These are phyloP conservation scores for Backusella macrospora DNA, from an alignment of 192 early-diverging fungal species.

Conservation along the genomic window DNA sequence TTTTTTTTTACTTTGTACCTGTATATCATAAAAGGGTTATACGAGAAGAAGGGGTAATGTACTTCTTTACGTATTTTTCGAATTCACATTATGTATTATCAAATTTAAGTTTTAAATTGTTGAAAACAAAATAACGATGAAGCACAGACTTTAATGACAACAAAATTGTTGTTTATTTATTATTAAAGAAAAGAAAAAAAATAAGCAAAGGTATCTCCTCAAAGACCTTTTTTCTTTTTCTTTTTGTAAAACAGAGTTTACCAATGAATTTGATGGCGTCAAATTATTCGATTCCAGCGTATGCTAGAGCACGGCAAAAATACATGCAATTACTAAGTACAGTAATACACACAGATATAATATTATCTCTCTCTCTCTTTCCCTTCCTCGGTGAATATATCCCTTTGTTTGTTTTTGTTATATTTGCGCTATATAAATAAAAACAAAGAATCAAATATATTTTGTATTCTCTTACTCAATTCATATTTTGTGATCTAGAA, in stretches of 20 bases:
- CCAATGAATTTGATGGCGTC: conserved; percentile 2
- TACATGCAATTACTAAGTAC: conserved; percentile 1
- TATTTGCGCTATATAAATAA: background rate
- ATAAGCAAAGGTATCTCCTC: background rate
- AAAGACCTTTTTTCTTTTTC: too few species aligned
- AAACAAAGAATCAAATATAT: too few species aligned
- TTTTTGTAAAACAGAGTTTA: background rate
- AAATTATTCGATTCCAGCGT: background rate
- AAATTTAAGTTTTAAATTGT: too few species aligned
- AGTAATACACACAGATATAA: background rate
- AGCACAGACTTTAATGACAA: too few species aligned
- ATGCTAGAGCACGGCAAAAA: background rate
- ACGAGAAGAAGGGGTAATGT: background rate
- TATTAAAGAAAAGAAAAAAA: background rate
- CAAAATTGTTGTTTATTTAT: too few species aligned
- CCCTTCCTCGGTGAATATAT: background rate
- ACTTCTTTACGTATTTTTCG: too few species aligned
- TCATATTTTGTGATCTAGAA: background rate
- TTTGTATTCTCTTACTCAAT: background rate
- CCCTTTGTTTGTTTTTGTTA: conserved; percentile 3
- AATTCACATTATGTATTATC: too few species aligned
- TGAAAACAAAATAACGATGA: too few species aligned
- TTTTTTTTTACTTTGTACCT: background rate
- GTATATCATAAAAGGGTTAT: conserved; percentile 5
- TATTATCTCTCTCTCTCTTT: background rate